A percentile compares a stretch with the other conserved stretches of the same genome.
Evolutionary conservation across 2,329 filamentous ascomycete species (phyloP).

Genomic region (Trichophyton mentagrophytes): DNA sequence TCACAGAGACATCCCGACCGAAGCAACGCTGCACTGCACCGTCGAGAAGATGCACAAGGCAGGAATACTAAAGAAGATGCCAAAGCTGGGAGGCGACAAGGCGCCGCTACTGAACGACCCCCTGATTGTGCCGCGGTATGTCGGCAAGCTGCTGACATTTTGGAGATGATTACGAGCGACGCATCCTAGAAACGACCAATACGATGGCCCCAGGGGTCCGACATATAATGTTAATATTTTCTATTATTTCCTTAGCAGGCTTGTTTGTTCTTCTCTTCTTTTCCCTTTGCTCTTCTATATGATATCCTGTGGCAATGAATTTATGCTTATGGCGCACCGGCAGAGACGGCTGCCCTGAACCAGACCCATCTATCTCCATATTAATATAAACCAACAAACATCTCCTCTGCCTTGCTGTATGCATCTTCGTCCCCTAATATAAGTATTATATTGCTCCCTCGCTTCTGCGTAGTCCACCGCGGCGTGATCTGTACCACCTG

Average conservation of each 20-base stretch:
- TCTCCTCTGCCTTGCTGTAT: background rate
- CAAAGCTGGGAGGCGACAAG: slow-evolving; percentile 14
- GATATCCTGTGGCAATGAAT: background rate
- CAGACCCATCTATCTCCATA: background rate
- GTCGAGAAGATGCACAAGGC: slow-evolving; percentile 20
- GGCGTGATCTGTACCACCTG: background rate
- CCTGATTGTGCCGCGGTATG: slow-evolving; percentile 6
- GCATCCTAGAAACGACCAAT: no score
- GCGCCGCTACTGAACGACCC: slow-evolving; percentile 13
- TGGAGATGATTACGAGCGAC: slow-evolving; percentile 9
- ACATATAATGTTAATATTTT: background rate
- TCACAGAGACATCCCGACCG: slow-evolving; percentile 21
- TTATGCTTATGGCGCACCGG: background rate
- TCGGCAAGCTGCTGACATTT: slow-evolving; percentile 6
- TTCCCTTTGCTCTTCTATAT: background rate
- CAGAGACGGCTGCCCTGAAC: background rate
- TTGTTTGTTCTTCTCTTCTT: background rate
- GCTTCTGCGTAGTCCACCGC: background rate
- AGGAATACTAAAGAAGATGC: slow-evolving; percentile 16
- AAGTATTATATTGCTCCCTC: no score
- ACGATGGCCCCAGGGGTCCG: background rate
- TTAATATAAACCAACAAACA: background rate
- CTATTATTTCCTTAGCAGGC: background rate
- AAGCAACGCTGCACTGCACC: slow-evolving; percentile 21
- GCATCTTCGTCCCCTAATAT: background rate